phyloP scores from a whole-genome alignment of 495 filamentous ascomycete genomes.

The Penicillium fimorum region DNA sequence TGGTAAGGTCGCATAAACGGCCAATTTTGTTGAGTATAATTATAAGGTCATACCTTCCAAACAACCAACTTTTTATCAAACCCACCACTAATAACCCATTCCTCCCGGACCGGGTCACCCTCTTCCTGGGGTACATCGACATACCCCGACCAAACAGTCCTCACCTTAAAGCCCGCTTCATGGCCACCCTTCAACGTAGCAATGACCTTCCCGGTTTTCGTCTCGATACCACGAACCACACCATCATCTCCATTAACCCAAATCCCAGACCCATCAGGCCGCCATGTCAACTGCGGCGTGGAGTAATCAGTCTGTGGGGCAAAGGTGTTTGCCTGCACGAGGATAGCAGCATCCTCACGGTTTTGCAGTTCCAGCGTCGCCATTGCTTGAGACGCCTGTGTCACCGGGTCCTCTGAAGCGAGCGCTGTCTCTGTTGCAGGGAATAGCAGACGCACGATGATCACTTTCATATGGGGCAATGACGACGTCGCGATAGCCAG shows the following conservation, averaged over 20 bases:
- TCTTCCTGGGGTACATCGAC: conserved; percentile 37
- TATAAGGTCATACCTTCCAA: conserved; percentile 45
- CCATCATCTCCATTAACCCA: conserved; percentile 75
- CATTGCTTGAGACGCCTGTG: conserved; percentile 52
- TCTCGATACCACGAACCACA: conserved; percentile 61
- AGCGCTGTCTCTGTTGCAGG: conserved; percentile 30
- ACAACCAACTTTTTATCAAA: conserved; percentile 65
- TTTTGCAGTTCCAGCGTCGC: conserved; percentile 51
- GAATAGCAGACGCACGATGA: conserved; percentile 59
- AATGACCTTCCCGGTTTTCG: conserved; percentile 57
- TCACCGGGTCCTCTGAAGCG: conserved; percentile 21
- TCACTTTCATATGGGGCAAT: conserved; percentile 64
- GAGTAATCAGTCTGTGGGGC: conserved; percentile 68
- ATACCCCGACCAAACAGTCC: conserved; percentile 62
- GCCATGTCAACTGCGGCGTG: conserved; percentile 63
- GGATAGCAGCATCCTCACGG: conserved; percentile 58
- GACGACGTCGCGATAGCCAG: conserved; percentile 63
- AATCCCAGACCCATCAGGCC: conserved; percentile 61
- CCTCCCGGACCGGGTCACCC: conserved; percentile 32
- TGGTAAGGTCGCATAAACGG: too few species aligned
- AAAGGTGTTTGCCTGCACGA: conserved; percentile 57
- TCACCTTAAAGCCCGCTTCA: conserved; percentile 60
- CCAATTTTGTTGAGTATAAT: not conserved
- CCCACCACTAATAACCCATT: conserved; percentile 65
- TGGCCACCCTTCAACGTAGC: conserved; percentile 52